Evolutionary conservation across 768 basidiomycete species (phyloP).

Genomic region (Pisolithus sp.): DNA sequence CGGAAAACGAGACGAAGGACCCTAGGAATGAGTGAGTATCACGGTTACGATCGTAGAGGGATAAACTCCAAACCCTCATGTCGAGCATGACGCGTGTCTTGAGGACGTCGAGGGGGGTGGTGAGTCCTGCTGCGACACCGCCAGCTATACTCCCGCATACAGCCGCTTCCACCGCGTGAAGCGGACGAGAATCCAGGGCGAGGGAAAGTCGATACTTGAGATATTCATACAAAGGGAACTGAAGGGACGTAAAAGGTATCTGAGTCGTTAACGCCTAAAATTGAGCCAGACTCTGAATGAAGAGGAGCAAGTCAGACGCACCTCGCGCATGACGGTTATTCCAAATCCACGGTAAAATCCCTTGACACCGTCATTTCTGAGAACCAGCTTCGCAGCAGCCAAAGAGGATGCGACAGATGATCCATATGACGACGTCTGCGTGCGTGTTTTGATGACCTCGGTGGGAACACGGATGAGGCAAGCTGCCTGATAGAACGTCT

Average conservation of each 20-base stretch:
- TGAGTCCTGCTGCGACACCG: conserved; percentile 80
- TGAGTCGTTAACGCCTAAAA: conserved; percentile 26
- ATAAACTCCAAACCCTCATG: conserved; percentile 51
- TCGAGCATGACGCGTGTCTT: conserved; percentile 98
- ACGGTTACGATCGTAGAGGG: not conserved
- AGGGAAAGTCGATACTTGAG: conserved; percentile 66
- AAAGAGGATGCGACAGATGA: conserved; percentile 51
- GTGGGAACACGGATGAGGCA: conserved; percentile 94
- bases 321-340: conserved; percentile 69
- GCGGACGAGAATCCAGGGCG: conserved; percentile 44
- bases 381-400: conserved; percentile 48
- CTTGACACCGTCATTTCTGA: conserved; percentile 54
- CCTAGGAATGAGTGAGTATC: conserved; percentile 30
- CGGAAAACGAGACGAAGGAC: conserved; percentile 43
- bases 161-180: conserved; percentile 74
- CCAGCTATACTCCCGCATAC: conserved; percentile 89
- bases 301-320: conserved; percentile 12
- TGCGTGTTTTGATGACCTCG: conserved; percentile 91
- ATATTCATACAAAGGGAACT: conserved; percentile 92
- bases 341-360: conserved; percentile 90
- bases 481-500: conserved; percentile 48
- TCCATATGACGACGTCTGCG: conserved; percentile 79
- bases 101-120: conserved; percentile 93
- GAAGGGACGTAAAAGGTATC: conserved; percentile 95
- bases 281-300: not conserved